These are phyloP conservation scores for Piper longum DNA, from an alignment of 164 flowering plant genomes.

Conservation along the genomic window DNA sequence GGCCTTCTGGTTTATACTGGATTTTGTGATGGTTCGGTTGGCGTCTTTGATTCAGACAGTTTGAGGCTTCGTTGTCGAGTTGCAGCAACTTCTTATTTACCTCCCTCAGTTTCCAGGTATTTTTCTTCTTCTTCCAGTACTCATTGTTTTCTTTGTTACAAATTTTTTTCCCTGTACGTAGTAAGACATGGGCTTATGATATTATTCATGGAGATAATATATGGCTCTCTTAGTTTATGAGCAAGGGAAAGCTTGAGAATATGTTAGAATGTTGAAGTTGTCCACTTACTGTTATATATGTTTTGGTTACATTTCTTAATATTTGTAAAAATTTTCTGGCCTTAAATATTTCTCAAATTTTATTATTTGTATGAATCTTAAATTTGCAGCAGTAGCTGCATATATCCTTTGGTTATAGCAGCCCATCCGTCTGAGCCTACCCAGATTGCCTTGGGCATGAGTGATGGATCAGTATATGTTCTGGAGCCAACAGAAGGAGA, in stretches of 20 bases:
- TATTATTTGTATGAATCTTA: background rate
- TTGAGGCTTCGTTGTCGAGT: slow-evolving; percentile 53
- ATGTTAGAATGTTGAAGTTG: no score
- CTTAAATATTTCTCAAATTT: background rate
- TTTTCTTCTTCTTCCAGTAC: background rate
- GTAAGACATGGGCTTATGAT: background rate
- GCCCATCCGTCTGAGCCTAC: slow-evolving; percentile 62
- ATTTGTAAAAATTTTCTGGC: no score
- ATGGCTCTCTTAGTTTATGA: background rate
- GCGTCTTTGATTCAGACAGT: slow-evolving; percentile 54
- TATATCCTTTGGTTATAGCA: slow-evolving; percentile 46
- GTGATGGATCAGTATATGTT: slow-evolving; percentile 55
- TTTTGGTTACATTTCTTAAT: no score
- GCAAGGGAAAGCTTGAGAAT: no score
- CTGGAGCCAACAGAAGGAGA: slow-evolving; percentile 50
- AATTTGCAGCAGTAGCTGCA: slow-evolving; percentile 17
- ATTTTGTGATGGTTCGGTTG: slow-evolving; percentile 59
- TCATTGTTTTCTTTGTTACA: background rate
- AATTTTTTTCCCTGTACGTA: background rate
- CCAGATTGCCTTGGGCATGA: slow-evolving; percentile 64
- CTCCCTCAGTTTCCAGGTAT: slow-evolving; percentile 33
- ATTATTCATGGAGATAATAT: background rate
- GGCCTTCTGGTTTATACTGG: slow-evolving; percentile 41
- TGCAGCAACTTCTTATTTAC: slow-evolving; percentile 46
- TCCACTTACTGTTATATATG: no score